Conservation (phyloP, 139 green algal species). For the Auxenochlorella pyrenoidosa region DNA sequence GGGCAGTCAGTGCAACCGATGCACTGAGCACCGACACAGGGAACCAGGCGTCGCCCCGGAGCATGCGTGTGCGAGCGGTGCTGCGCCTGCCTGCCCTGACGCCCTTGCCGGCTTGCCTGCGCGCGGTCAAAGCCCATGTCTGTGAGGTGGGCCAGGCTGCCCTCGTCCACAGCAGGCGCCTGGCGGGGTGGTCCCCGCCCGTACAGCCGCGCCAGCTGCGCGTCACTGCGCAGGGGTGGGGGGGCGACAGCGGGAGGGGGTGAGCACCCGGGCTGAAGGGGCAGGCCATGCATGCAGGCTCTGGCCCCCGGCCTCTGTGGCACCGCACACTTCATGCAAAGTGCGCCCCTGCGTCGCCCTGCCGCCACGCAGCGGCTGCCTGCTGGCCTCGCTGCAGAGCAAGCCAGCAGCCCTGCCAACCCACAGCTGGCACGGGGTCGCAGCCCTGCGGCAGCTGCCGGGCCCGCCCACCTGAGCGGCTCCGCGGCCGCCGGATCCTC, state of each 20-base stretch:
- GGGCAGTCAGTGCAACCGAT: too few species aligned
- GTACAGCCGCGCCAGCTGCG: slow-evolving; percentile 21
- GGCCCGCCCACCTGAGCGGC: slow-evolving; percentile 11
- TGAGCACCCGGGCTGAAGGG: neutral
- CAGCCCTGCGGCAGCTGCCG: neutral
- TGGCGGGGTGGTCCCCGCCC: neutral
- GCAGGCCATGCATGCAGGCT: too few species aligned
- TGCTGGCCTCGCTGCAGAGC: too few species aligned
- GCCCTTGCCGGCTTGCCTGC: neutral
- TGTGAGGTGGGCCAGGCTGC: slow-evolving; percentile 87
- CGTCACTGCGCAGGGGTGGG: neutral
- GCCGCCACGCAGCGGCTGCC: too few species aligned
- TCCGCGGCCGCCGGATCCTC: slow-evolving; percentile 25
- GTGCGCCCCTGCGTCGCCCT: neutral
- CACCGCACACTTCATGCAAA: too few species aligned
- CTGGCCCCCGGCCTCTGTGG: neutral
- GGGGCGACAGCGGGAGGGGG: neutral
- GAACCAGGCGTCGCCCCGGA: too few species aligned
- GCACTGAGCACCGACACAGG: neutral
- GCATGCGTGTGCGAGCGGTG: too few species aligned
- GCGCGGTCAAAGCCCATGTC: slow-evolving; percentile 94
- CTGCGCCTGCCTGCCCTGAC: neutral
- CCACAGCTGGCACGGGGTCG: neutral
- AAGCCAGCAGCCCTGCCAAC: too few species aligned
- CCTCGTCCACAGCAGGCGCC: slow-evolving; percentile 39